phyloP scores from a whole-genome alignment of 2,329 filamentous ascomycete genomes.

The Monosporascus ibericus region DNA sequence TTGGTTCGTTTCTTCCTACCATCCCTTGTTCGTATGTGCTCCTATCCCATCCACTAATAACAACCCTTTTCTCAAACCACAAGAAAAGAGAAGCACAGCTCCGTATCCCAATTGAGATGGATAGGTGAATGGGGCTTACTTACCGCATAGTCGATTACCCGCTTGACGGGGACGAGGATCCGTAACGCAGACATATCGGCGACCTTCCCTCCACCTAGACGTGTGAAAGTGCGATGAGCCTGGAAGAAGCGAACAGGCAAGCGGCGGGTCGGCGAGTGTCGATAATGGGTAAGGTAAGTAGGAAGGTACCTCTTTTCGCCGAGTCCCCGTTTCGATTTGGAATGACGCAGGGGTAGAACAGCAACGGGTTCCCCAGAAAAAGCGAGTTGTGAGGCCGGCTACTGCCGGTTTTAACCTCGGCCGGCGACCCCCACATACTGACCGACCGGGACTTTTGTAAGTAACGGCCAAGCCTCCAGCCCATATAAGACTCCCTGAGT shows the following conservation, averaged over 20 bases:
- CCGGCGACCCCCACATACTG: conserved; percentile 13
- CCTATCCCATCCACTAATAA: neutral
- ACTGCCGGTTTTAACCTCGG: conserved; percentile 20
- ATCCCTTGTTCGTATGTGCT: neutral
- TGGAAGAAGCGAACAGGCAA: neutral
- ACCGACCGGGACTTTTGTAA: neutral
- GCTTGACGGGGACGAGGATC: conserved; percentile 75
- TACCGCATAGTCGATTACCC: conserved; percentile 84
- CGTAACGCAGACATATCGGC: conserved; percentile 55
- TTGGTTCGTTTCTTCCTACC: neutral
- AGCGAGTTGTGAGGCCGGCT: conserved; percentile 22
- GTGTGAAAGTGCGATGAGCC: no score
- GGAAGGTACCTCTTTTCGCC: neutral
- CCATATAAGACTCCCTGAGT: neutral
- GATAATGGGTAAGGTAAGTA: conserved; percentile 6
- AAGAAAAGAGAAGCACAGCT: no score
- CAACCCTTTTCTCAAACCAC: no score
- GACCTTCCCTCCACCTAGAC: no score
- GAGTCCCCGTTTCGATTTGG: conserved; percentile 6
- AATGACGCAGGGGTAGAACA: conserved; percentile 20
- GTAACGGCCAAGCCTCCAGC: neutral
- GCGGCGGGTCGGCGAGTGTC: neutral
- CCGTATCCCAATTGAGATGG: no score
- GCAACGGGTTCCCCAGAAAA: conserved; percentile 9
- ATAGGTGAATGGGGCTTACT: conserved; percentile 18